These are phyloP conservation scores for Somion occarium DNA, from an alignment of 1,284 basidiomycete genomes.

Conservation along the genomic window DNA sequence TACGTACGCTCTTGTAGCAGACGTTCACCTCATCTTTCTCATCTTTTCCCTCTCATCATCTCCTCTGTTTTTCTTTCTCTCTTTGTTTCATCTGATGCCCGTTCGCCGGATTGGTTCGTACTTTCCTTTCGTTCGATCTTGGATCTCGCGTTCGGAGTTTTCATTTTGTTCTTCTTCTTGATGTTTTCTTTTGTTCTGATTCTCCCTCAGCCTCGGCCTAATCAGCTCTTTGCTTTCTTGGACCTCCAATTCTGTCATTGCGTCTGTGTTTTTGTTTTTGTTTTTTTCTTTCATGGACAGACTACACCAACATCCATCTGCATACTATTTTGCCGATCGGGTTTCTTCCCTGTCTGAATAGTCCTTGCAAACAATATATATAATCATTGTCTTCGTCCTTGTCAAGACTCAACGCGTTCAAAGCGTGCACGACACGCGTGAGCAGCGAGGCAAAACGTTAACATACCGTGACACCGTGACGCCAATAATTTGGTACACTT, in stretches of 20 bases:
- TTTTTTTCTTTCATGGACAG: neutral
- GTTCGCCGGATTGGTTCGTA: neutral
- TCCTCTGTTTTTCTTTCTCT: neutral
- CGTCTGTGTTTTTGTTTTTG: neutral
- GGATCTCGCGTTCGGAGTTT: neutral
- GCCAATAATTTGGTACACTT: no score
- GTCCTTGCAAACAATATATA: neutral
- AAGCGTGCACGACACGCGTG: no score
- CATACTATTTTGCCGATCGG: neutral
- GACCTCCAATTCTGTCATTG: neutral
- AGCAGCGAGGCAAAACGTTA: no score
- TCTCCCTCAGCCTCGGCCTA: neutral
- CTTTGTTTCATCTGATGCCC: slow-evolving; percentile 13
- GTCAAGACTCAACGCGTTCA: no score
- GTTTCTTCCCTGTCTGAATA: neutral
- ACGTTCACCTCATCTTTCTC: slow-evolving; percentile 1
- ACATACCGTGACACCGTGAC: no score
- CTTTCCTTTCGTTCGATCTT: neutral
- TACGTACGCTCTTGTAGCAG: neutral
- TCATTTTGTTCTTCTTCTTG: neutral
- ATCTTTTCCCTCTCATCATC: neutral
- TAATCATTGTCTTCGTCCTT: neutral
- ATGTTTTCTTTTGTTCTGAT: no score
- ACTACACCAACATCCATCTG: neutral
- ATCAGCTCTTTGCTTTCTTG: neutral